Evolutionary conservation across 2,329 filamentous ascomycete genomes (phyloP).

Genomic region (Botrytis hyacinthi): DNA sequence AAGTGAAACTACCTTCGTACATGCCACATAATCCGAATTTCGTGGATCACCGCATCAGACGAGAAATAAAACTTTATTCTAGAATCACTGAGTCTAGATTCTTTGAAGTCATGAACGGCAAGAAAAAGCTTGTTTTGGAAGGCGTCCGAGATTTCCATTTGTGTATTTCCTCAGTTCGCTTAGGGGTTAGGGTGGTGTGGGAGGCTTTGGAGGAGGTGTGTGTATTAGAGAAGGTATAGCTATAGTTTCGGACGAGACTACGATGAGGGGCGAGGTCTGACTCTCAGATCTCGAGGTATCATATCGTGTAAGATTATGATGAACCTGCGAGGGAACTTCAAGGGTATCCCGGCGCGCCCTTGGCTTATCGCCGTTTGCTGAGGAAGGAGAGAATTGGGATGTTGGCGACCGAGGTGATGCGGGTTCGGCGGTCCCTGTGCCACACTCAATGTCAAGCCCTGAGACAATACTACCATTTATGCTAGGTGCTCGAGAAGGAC

Average conservation of each 20-base stretch:
- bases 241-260: conserved; percentile 29
- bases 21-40: not conserved
- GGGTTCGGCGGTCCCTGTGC: conserved; percentile 23
- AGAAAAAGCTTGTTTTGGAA: not conserved
- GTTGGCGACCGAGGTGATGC: conserved; percentile 24
- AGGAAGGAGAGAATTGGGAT: conserved; percentile 4
- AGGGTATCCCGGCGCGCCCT: conserved; percentile 37
- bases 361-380: conserved; percentile 9
- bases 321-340: conserved; percentile 41
- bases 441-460: conserved; percentile 30
- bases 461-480: conserved; percentile 40
- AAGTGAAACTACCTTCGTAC: not conserved
- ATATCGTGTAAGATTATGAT: conserved; percentile 25
- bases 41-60: not conserved
- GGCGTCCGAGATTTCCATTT: too few relatives aligned
- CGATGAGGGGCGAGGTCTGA: conserved; percentile 25
- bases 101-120: not conserved
- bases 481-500: conserved; percentile 43
- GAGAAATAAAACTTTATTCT: not conserved
- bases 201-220: not conserved
- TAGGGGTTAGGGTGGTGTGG: not conserved
- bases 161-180: not conserved
- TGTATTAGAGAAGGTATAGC: not conserved
- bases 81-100: not conserved
- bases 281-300: conserved; percentile 14